Percentiles rank a stretch among this genome's conserved stretches.
phyloP scores from a whole-genome alignment of 805 yeast species.

The Wickerhamiella sorbophila region DNA sequence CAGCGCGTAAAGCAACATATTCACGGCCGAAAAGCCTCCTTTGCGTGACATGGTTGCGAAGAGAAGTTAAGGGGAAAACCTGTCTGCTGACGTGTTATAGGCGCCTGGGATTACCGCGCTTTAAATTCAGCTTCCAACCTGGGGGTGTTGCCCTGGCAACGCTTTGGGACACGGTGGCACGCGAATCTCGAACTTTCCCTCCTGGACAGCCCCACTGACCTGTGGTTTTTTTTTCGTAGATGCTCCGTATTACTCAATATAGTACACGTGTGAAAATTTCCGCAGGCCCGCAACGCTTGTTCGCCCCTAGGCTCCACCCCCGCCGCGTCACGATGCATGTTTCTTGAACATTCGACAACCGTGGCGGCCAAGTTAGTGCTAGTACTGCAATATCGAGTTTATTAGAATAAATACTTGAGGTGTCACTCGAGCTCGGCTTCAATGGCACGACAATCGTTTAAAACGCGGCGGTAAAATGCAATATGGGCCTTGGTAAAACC shows the following conservation, averaged over 20 bases:
- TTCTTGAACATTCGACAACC: no score
- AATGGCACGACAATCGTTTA: constrained; percentile 49
- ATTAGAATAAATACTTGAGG: no score
- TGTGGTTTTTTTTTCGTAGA: no score
- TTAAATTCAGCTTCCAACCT: background rate
- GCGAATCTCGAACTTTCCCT: no score
- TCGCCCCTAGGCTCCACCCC: no score
- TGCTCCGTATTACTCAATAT: no score
- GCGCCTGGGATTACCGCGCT: background rate
- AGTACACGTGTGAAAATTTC: background rate
- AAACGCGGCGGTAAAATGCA: constrained; percentile 51
- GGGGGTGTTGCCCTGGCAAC: background rate
- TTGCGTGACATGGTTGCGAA: constrained; percentile 1
- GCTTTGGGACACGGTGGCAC: background rate
- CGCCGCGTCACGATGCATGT: no score
- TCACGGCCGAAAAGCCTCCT: constrained; percentile 19
- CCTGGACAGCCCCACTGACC: no score
- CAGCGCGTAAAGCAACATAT: constrained; percentile 24
- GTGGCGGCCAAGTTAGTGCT: no score
- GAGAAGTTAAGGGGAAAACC: background rate
- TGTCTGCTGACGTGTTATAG: background rate
- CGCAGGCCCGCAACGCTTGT: no score
- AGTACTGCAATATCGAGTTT: no score
- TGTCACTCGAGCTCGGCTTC: constrained; percentile 12
- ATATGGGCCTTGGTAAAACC: constrained; percentile 67